These are phyloP conservation scores for Sutorius eximius DNA, from an alignment of 1,284 basidiomycete species.

Conservation along the genomic window DNA sequence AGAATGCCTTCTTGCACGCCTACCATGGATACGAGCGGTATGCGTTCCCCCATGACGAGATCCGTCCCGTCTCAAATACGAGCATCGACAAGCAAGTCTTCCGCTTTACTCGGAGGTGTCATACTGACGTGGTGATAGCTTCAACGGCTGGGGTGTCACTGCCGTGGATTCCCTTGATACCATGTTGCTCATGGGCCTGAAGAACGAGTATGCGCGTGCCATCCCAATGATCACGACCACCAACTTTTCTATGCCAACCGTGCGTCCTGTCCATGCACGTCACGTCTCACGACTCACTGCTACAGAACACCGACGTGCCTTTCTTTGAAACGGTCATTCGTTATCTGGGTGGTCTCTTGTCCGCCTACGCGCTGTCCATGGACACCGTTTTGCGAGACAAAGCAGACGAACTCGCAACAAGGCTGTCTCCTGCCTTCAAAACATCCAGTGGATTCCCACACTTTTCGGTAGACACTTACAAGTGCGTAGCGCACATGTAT, in stretches of 20 bases:
- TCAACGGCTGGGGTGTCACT: slow-evolving; percentile 87
- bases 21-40: slow-evolving; percentile 60
- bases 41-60: slow-evolving; percentile 62
- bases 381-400: slow-evolving; percentile 44
- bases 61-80: slow-evolving; percentile 50
- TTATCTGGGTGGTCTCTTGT: slow-evolving; percentile 82
- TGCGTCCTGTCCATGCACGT: slow-evolving; percentile 13
- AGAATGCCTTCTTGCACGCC: slow-evolving; percentile 60
- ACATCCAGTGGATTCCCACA: slow-evolving; percentile 49
- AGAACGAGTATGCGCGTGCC: slow-evolving; percentile 76
- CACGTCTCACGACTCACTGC: not conserved
- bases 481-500: slow-evolving; percentile 34
- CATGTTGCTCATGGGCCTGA: slow-evolving; percentile 81
- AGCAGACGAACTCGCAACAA: slow-evolving; percentile 53
- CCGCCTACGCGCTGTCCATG: slow-evolving; percentile 74
- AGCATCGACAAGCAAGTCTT: slow-evolving; percentile 52
- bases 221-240: slow-evolving; percentile 66
- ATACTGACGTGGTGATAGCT: slow-evolving; percentile 40
- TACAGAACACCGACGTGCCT: slow-evolving; percentile 43
- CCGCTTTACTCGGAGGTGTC: not conserved
- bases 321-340: slow-evolving; percentile 89
- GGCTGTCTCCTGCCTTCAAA: slow-evolving; percentile 52
- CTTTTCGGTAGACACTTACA: slow-evolving; percentile 49
- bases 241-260: slow-evolving; percentile 55
- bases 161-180: slow-evolving; percentile 86